These are phyloP conservation scores for Yamadazyma paraphyllophila DNA, from an alignment of 805 yeast species.

Conservation along the genomic window DNA sequence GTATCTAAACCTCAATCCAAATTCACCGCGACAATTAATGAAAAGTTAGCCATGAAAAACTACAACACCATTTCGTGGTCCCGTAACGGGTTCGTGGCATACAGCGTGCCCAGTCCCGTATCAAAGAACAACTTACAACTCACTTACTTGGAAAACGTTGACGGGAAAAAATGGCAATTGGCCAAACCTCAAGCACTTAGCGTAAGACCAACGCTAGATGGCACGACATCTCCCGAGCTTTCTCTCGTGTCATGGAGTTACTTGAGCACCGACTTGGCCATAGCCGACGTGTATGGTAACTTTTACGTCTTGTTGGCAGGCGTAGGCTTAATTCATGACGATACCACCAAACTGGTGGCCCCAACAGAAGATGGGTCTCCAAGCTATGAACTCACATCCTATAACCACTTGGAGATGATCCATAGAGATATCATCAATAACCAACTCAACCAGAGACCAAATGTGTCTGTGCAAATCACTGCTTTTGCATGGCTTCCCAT, in stretches of 20 bases:
- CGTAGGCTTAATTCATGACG: slow-evolving; percentile 35
- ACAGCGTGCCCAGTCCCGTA: slow-evolving; percentile 40
- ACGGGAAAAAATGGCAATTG: slow-evolving; percentile 78
- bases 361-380: slow-evolving; percentile 17
- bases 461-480: slow-evolving; percentile 24
- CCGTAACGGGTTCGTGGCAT: slow-evolving; percentile 80
- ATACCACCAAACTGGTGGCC: slow-evolving; percentile 26
- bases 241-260: slow-evolving; percentile 68
- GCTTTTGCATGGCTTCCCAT: slow-evolving; percentile 71
- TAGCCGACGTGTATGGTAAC: slow-evolving; percentile 70
- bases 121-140: slow-evolving; percentile 45
- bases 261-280: slow-evolving; percentile 77
- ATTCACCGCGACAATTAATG: neutral
- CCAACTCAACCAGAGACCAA: slow-evolving; percentile 12
- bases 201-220: slow-evolving; percentile 26
- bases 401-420: slow-evolving; percentile 47
- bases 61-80: slow-evolving; percentile 63
- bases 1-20: neutral
- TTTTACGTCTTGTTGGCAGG: slow-evolving; percentile 43
- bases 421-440: slow-evolving; percentile 38
- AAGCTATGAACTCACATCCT: slow-evolving; percentile 42
- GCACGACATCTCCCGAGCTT: slow-evolving; percentile 28
- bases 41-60: slow-evolving; percentile 1
- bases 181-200: slow-evolving; percentile 50
- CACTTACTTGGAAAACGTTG: slow-evolving; percentile 68